Percentiles rank a stretch among this genome's conserved stretches.
These are phyloP conservation scores for Anthostomella pinea DNA, from an alignment of 2,329 filamentous ascomycete species.

Conservation along the genomic window DNA sequence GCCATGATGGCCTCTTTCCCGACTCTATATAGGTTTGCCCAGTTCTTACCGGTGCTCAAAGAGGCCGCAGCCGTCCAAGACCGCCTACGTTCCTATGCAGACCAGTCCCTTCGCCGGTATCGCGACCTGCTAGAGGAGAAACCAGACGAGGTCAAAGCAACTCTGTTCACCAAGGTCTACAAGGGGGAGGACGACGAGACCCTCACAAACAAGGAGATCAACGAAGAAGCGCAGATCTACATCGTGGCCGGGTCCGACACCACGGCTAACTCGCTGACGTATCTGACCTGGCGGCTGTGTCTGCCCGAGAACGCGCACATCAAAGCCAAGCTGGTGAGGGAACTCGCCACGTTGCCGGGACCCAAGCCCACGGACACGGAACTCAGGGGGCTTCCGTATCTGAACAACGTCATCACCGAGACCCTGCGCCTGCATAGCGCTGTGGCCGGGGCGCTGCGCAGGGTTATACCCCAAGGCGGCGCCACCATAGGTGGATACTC, in stretches of 20 bases:
- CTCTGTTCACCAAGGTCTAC: constrained; percentile 36
- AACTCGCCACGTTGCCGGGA: constrained; percentile 10
- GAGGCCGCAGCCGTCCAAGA: constrained; percentile 4
- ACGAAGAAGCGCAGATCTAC: constrained; percentile 25
- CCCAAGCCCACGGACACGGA: constrained; percentile 24
- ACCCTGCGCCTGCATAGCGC: constrained; percentile 33
- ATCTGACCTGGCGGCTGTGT: constrained; percentile 40
- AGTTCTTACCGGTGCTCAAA: constrained; percentile 26
- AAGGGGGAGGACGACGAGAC: constrained; percentile 27
- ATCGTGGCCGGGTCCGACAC: constrained; percentile 52
- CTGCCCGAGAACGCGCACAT: constrained; percentile 25
- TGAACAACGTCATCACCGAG: constrained; percentile 27
- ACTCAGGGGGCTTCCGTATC: constrained; percentile 29
- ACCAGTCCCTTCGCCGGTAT: constrained; percentile 18
- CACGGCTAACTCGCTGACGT: constrained; percentile 47
- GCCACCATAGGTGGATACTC: constrained; percentile 28
- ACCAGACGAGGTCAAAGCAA: constrained; percentile 20
- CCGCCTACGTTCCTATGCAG: constrained; percentile 22
- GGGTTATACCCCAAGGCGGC: constrained; percentile 29
- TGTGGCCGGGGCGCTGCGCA: constrained; percentile 29
- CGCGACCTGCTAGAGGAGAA: constrained; percentile 7
- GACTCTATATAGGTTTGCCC: constrained; percentile 5
- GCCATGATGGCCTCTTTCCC: too few relatives aligned
- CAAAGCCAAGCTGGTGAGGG: constrained; percentile 13
- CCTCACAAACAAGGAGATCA: constrained; percentile 5